Percentiles rank a stretch among this genome's conserved stretches.
Conservation (phyloP, 306 rosid species). For the Cicer chorassanicum region DNA sequence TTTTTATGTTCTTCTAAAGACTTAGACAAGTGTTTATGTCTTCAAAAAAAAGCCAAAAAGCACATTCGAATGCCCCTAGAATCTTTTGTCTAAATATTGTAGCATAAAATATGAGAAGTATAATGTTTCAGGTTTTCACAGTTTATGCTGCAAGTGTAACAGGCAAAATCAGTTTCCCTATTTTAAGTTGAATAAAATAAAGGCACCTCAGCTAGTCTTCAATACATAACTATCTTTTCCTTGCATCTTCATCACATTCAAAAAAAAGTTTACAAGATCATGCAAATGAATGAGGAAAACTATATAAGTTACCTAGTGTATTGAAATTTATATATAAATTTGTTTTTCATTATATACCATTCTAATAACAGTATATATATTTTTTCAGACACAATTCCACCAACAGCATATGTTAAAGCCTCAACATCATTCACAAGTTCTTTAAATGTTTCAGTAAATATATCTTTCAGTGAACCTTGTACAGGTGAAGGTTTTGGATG, state of each 20-base stretch:
- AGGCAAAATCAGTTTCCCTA: background rate
- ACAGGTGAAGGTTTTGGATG: slow-evolving; percentile 70
- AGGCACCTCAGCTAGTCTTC: background rate
- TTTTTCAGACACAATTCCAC: slow-evolving; percentile 81
- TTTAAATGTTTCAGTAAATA: slow-evolving; percentile 71
- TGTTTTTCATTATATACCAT: slow-evolving; percentile 4
- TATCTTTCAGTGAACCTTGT: slow-evolving; percentile 84
- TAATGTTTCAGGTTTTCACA: slow-evolving; percentile 15
- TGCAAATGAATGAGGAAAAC: slow-evolving; percentile 14
- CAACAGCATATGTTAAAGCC: slow-evolving; percentile 75
- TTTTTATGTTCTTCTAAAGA: too few species aligned
- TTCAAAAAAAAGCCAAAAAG: background rate
- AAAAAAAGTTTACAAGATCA: slow-evolving; percentile 9
- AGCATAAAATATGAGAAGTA: background rate
- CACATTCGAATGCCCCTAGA: background rate
- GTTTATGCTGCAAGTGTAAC: background rate
- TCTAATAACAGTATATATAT: slow-evolving; percentile 18
- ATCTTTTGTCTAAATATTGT: slow-evolving; percentile 12
- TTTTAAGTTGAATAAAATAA: slow-evolving; percentile 10
- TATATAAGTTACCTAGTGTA: background rate
- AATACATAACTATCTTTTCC: slow-evolving; percentile 20
- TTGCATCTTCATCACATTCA: slow-evolving; percentile 21
- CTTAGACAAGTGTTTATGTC: background rate
- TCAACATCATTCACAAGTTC: slow-evolving; percentile 68
- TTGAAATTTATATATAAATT: slow-evolving; percentile 28